phyloP scores from a whole-genome alignment of 768 basidiomycete species.

The Mycena alexandri region DNA sequence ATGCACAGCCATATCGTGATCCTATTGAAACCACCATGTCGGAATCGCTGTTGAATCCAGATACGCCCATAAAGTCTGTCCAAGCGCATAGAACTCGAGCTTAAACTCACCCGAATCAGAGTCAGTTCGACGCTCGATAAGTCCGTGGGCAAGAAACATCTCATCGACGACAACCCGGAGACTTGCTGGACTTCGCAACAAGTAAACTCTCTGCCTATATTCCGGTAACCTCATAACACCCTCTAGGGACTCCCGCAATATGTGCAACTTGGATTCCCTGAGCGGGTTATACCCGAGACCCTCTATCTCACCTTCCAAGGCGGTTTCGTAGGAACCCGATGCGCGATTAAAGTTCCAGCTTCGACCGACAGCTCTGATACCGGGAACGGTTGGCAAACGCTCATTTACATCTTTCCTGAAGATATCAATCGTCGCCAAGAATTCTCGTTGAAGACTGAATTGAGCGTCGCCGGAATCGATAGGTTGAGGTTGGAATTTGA shows the following conservation, averaged over 20 bases:
- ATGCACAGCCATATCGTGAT: too few species aligned
- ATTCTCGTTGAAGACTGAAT: conserved; percentile 60
- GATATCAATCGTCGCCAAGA: conserved; percentile 81
- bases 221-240: conserved; percentile 24
- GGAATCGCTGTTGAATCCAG: conserved; percentile 55
- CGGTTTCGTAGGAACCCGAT: conserved; percentile 83
- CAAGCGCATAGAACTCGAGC: conserved; percentile 19
- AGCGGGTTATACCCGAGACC: conserved; percentile 64
- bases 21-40: conserved; percentile 31
- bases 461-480: conserved; percentile 45
- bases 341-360: conserved; percentile 59
- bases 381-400: conserved; percentile 60
- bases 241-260: conserved; percentile 82
- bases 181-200: conserved; percentile 91
- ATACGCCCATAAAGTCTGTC: conserved; percentile 67
- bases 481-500: conserved; percentile 79
- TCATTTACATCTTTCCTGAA: conserved; percentile 77
- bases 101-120: conserved; percentile 52
- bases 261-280: conserved; percentile 73
- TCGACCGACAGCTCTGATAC: conserved; percentile 39
- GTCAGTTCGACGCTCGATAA: conserved; percentile 87
- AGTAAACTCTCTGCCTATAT: conserved; percentile 50
- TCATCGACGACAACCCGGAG: conserved; percentile 78
- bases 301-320: conserved; percentile 85
- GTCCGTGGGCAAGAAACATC: conserved; percentile 75